Evolutionary conservation across 2,329 filamentous ascomycete genomes (phyloP).

Genomic region (Chaetomium sp.): DNA sequence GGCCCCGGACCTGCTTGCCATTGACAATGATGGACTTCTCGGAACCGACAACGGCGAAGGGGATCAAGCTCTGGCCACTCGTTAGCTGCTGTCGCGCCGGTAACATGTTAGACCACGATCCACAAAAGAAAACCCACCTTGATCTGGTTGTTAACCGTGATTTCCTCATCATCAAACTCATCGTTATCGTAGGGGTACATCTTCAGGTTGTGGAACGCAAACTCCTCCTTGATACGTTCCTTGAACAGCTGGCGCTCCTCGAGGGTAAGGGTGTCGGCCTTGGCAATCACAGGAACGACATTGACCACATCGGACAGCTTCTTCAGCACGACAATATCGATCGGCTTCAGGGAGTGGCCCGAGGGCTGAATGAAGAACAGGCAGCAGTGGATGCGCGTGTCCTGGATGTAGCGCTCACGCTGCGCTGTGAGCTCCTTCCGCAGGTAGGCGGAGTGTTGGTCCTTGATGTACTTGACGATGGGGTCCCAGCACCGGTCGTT

Average conservation of each 20-base stretch:
- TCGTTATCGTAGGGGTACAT: constrained; percentile 99
- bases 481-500: constrained; percentile 99
- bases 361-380: constrained; percentile 99
- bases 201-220: constrained; percentile 98
- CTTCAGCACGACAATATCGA: constrained; percentile 99
- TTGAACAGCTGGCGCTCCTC: constrained; percentile 97
- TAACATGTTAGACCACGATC: background rate
- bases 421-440: constrained; percentile 99
- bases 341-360: constrained; percentile 95
- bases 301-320: constrained; percentile 99
- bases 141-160: constrained; percentile 86
- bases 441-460: constrained; percentile 98
- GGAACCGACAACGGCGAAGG: constrained; percentile 95
- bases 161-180: constrained; percentile 96
- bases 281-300: constrained; percentile 96
- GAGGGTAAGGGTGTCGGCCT: constrained; percentile 90
- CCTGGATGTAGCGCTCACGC: constrained; percentile 97
- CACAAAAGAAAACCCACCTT: constrained; percentile 57
- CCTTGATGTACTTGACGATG: constrained; percentile 99
- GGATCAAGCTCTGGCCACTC: constrained; percentile 70
- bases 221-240: constrained; percentile 99
- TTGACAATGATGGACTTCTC: constrained; percentile 97
- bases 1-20: constrained; percentile 93
- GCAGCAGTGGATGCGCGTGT: constrained; percentile 98
- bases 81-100: constrained; percentile 3